phyloP scores from a whole-genome alignment of 225 moss, liverwort and hornwort species.

The Asterella californica region DNA sequence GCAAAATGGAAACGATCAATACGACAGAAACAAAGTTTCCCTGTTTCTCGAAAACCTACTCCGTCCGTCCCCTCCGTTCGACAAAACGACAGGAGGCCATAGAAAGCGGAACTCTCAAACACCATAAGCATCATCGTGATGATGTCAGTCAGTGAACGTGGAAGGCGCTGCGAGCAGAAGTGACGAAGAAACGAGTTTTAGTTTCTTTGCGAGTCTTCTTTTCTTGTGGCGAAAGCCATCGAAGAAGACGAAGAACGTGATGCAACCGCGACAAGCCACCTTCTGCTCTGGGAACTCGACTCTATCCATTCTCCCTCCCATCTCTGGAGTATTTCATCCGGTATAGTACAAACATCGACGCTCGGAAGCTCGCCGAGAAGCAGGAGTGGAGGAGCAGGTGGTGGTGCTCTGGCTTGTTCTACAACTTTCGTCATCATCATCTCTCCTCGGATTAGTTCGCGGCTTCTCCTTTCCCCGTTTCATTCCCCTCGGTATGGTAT shows the following conservation, averaged over 20 bases:
- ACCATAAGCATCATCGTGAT: too few relatives aligned
- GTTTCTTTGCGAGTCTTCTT: too few relatives aligned
- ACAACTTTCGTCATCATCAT: neutral
- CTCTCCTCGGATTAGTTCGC: neutral
- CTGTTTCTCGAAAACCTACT: too few relatives aligned
- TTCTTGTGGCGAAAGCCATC: neutral
- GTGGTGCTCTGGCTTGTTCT: neutral
- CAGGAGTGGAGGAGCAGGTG: neutral
- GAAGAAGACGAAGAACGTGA: slow-evolving; percentile 5
- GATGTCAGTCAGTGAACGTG: too few relatives aligned
- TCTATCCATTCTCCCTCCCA: neutral
- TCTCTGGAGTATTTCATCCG: too few relatives aligned
- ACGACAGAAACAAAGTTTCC: too few relatives aligned
- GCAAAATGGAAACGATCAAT: too few relatives aligned
- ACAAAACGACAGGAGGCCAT: too few relatives aligned
- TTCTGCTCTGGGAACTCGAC: neutral
- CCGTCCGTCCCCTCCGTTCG: too few relatives aligned
- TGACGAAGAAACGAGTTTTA: too few relatives aligned
- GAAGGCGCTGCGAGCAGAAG: too few relatives aligned
- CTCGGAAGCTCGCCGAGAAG: neutral
- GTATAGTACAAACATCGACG: neutral
- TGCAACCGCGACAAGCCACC: neutral
- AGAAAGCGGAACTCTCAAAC: too few relatives aligned
- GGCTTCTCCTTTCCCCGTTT: neutral
- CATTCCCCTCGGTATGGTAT: neutral